Evolutionary conservation across 176 grass and related monocot genomes (phyloP), one percentile per base, ranked within the genome.

Genomic region (Phoenix roebelenii): DNA sequence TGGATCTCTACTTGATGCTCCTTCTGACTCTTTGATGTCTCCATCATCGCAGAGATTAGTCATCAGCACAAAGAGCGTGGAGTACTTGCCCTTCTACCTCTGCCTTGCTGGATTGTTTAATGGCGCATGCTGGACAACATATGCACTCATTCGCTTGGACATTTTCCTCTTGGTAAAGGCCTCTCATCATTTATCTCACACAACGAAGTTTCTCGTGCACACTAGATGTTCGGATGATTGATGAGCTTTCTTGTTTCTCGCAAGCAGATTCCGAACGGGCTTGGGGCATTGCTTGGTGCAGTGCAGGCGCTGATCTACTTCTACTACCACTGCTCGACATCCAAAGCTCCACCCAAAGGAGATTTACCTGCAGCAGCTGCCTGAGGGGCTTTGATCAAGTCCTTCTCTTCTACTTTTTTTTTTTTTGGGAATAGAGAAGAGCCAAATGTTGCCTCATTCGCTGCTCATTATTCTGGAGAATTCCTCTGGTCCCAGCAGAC

Each of bases 131-230:
- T 95, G 85, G 89, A 85, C 85, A 18, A 18, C 73, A 52, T 95
- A 95, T 44, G 75, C 89, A 1, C 68, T 95, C 76, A 83, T 95
- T 61, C 78, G 65, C 1, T 89, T 89, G 17, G 89, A 95, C 55
- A 39, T 95, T 78, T 85, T 71, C 30, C 26, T 94, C 15, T 66
- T 72, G 58, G 84, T 93, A 19, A 65, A 66, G 5, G 3, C 3
- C 32, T 55, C 50, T 15, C n/a, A 1, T 15, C n/a, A 1, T 14
- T 44, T 44, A 6, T 44, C 12, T 44, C 10, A 44, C 7, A 44
- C 35, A 0, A 1, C 9, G 32, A 35, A 35, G 25, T 35, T 35
- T 35, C 32, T 35, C 5, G 1, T 35, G 32, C 32, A 35, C 0
- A 0, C 32, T 28, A 28, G 18, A 16, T 66, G 29, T 22, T 66